Evolutionary conservation across 371 early-diverging fungal species (phyloP), one percentile per base, ranked within the genome.

Genomic region (Cokeromyces recurvatus): DNA sequence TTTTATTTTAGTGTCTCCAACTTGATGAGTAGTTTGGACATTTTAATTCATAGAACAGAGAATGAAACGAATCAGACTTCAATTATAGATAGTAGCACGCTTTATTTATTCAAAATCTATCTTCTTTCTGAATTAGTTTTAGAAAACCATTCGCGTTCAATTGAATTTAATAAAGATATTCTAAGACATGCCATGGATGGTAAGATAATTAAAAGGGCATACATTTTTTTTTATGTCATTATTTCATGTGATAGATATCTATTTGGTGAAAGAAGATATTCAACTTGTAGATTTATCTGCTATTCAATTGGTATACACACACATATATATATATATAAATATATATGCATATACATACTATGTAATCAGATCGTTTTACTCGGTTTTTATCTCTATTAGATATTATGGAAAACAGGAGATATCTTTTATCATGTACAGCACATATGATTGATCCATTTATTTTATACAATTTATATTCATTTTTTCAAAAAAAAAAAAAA

Each of bases 401-500:
- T 55, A 7, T 23, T 51, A 32, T 57, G 57, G 57, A 51, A 27
- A 37, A 43, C 46, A 14, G 51, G 43, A 0, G 57, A 57, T 38
- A 31, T 22, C 22, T 43, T 57, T 23, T 46, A 43, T 12, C 14
- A 38, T 7, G 57, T 51, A 36, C 29, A 29, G 29, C 29, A 11
- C 8, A 11, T 8, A 5, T 8, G 29, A 29, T 8, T 29, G 11
- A 29, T 11, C 11, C 29, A 29, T 8, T 5, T 29, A 8, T 29
- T 5, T 29, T 5, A 5, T 29, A 8, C 11, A 11, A 11, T 29
- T 29, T 29, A 5, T 29, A 29, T 29, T 29, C n/a, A n/a, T n/a
- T n/a, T n/a, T n/a, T n/a, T n/a, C n/a, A n/a, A n/a, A n/a, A n/a
- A n/a, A n/a, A n/a, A n/a, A n/a, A n/a, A n/a, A n/a, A n/a, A n/a